Base-by-base conservation (phyloP, 371 early-diverging fungal species). In the Dentiscutata heterogama region DNA sequence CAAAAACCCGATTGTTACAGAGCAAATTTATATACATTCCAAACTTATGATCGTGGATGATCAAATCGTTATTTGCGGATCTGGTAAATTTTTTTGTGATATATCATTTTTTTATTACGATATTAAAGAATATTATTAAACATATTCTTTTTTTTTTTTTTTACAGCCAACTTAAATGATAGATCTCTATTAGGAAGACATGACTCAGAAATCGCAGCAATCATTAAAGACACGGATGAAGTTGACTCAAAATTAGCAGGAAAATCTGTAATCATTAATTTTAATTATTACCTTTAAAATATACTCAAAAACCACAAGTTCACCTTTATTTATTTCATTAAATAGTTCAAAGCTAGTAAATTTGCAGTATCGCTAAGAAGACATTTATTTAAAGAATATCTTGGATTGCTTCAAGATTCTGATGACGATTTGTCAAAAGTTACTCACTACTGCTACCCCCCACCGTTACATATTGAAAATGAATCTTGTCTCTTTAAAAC, bases 1-100 rank as follows among this genome's bases (percentile, higher is more conserved):
- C 27, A 16, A 67, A 27, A 60, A 75, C 46, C 20, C 20, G 22
- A 46, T 77, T 51, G 68, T 94, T 0, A 94, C 94, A 0, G 96
- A 97, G 81, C 91, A 93, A 74, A 89, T 96, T 53, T 97, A 97
- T 84, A 92, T 97, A 63, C 97, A 97, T 85, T 90, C 94, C 22
- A 97, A 97, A 82, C 83, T 96, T 50, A 89, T 97, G 90, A 96
- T 97, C 82, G 92, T 93, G 13, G 97, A 97, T 86, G 96, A 95
- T 82, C 88, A 84, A 29, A 87, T 84, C 25, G 93, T 93, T 2
- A 86, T 97, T 7, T 89, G 89, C 60, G 91, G 91, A 5, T 91
- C 91, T 63, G 90, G 90, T 89, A 3, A 94, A 93, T 0, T 95
- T 95, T 83, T 91, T 93, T 70, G 27, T 31, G n/a, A 71, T 25